These are phyloP conservation scores for Fusarium pseudocircinatum DNA, from an alignment of 2,329 filamentous ascomycete genomes.

Conservation along the genomic window DNA sequence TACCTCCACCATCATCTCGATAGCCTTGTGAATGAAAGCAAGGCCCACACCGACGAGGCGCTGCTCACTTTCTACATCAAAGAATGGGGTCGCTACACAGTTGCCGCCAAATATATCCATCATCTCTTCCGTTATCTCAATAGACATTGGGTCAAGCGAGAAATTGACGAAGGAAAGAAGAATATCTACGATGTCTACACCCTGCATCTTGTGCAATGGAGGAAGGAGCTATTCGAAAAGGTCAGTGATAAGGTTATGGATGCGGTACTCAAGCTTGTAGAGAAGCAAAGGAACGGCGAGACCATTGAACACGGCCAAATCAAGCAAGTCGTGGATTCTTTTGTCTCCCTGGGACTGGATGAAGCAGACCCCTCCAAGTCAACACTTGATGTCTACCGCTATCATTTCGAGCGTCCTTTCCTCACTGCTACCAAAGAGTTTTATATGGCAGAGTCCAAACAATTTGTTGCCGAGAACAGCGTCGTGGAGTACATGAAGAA, in stretches of 20 bases:
- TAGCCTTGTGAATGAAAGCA: conserved; percentile 76
- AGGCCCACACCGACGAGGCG: conserved; percentile 86
- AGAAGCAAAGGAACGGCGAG: conserved; percentile 96
- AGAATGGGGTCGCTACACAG: conserved; percentile 96
- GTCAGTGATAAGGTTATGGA: conserved; percentile 93
- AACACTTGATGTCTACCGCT: conserved; percentile 93
- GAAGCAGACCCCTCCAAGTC: conserved; percentile 93
- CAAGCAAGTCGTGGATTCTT: conserved; percentile 96
- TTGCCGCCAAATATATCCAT: conserved; percentile 96
- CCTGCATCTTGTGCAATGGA: conserved; percentile 94
- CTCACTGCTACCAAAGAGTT: conserved; percentile 84
- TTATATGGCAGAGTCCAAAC: conserved; percentile 91
- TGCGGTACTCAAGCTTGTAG: conserved; percentile 91
- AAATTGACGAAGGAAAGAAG: conserved; percentile 99
- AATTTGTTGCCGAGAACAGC: conserved; percentile 95
- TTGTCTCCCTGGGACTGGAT: conserved; percentile 93
- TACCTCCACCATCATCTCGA: conserved; percentile 84
- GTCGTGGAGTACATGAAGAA: conserved; percentile 99
- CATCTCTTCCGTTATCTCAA: conserved; percentile 97
- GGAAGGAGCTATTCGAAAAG: conserved; percentile 84
- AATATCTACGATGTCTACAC: conserved; percentile 99
- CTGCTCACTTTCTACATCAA: conserved; percentile 92
- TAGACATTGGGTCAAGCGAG: conserved; percentile 97
- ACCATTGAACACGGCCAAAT: conserved; percentile 98
- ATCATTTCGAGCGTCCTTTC: conserved; percentile 93